Conservation (phyloP, 2,329 filamentous ascomycete species). For the Blastomyces emzantsi region DNA sequence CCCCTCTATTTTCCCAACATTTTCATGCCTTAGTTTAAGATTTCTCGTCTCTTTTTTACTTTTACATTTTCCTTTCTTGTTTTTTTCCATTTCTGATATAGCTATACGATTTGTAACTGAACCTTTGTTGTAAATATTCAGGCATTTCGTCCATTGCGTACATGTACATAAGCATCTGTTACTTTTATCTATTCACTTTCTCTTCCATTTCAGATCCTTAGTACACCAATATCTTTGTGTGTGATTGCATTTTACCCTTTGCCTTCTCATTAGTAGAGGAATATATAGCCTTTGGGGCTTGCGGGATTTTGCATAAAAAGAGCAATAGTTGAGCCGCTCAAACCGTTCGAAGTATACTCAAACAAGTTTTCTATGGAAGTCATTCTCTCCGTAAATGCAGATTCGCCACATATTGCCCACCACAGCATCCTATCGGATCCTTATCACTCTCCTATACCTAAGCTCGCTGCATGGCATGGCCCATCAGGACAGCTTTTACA, state of each 20-base stretch:
- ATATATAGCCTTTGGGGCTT: no score
- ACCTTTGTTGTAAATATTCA: not conserved
- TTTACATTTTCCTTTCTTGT: not conserved
- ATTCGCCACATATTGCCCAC: no score
- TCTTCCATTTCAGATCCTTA: not conserved
- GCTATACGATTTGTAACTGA: conserved; percentile 1
- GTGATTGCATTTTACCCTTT: not conserved
- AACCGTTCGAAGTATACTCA: no score
- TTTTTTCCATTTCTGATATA: not conserved
- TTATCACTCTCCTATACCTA: no score
- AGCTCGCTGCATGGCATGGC: no score
- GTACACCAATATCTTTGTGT: not conserved
- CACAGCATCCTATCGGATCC: no score
- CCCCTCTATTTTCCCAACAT: not conserved
- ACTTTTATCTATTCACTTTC: not conserved
- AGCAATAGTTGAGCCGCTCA: no score
- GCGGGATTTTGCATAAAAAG: no score
- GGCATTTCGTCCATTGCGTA: not conserved
- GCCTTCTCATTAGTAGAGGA: no score
- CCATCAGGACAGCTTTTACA: not conserved
- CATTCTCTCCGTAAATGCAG: no score
- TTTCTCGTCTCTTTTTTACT: not conserved
- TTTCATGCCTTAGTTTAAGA: not conserved
- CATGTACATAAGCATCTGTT: not conserved
- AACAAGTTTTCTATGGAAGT: no score